Evolutionary conservation across 768 basidiomycete species (phyloP).

Genomic region (Ramaria rubella): DNA sequence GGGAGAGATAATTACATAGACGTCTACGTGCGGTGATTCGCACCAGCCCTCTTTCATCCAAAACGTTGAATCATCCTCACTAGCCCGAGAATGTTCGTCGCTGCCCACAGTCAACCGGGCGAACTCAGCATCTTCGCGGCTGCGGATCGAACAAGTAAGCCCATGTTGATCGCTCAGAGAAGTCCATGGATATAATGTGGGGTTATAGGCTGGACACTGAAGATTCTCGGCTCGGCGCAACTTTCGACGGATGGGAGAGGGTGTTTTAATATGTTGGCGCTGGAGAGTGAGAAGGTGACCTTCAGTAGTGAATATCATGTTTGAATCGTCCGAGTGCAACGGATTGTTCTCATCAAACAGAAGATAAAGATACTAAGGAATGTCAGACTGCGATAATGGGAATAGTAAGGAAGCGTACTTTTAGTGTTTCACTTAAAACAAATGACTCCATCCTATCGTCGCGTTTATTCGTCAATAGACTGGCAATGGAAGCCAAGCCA

Average conservation of each 20-base stretch:
- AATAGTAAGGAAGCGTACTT: slow-evolving; percentile 40
- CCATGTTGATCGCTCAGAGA: slow-evolving; percentile 34
- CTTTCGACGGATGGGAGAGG: slow-evolving; percentile 52
- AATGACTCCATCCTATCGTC: slow-evolving; percentile 99
- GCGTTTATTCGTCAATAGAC: slow-evolving; percentile 67
- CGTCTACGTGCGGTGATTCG: slow-evolving; percentile 55
- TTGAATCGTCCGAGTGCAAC: slow-evolving; percentile 68
- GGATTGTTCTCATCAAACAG: slow-evolving; percentile 84
- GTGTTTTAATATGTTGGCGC: slow-evolving; percentile 43
- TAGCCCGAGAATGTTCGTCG: slow-evolving; percentile 43
- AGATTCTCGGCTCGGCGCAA: slow-evolving; percentile 57
- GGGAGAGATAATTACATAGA: slow-evolving; percentile 48
- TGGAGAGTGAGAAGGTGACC: slow-evolving; percentile 80
- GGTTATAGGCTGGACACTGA: slow-evolving; percentile 67
- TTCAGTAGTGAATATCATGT: slow-evolving; percentile 92
- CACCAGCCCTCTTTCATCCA: slow-evolving; percentile 78
- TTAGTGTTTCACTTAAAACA: slow-evolving; percentile 86
- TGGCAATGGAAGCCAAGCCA: slow-evolving; percentile 76
- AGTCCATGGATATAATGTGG: slow-evolving; percentile 23
- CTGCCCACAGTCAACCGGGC: slow-evolving; percentile 61
- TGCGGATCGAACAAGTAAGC: slow-evolving; percentile 61
- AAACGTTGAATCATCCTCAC: slow-evolving; percentile 18
- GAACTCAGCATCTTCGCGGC: slow-evolving; percentile 74
- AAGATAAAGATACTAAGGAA: slow-evolving; percentile 77
- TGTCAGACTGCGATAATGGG: not conserved